Percentiles rank a stretch among this genome's conserved stretches.
These are phyloP conservation scores for Carex arenaria DNA, from an alignment of 202 grass and related monocot species.

Conservation along the genomic window DNA sequence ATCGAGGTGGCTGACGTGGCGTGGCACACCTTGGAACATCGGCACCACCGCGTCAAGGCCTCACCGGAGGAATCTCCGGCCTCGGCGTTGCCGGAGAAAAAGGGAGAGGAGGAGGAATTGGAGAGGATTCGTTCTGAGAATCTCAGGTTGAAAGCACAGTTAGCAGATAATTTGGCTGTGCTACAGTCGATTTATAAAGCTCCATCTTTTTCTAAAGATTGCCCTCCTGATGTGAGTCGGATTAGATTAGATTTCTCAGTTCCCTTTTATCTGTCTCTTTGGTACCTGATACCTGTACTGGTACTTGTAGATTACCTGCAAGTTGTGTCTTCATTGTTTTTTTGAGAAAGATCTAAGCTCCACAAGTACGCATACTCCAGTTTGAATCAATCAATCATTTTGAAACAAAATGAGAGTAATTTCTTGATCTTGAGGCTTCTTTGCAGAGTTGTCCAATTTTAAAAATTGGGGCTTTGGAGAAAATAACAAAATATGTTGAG, in stretches of 20 bases:
- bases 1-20: constrained; percentile 49
- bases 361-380: not conserved
- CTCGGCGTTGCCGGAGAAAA: too few relatives aligned
- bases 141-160: constrained; percentile 15
- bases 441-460: not conserved
- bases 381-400: constrained; percentile 9
- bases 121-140: constrained; percentile 26
- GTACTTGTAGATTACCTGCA: not conserved
- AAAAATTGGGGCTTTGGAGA: not conserved
- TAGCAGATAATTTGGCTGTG: constrained; percentile 30
- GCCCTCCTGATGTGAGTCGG: constrained; percentile 34
- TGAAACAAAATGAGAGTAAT: not conserved
- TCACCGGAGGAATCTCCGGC: not conserved
- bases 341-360: not conserved
- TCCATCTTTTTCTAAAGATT: constrained; percentile 31
- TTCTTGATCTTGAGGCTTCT: not conserved
- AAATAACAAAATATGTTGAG: not conserved
- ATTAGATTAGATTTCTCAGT: not conserved
- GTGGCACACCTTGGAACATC: constrained; percentile 33
- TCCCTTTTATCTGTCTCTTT: not conserved
- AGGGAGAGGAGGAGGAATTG: constrained; percentile 15
- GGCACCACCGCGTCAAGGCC: not conserved
- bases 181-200: constrained; percentile 33
- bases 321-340: not conserved
- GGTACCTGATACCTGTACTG: not conserved